Conservation (phyloP, 495 filamentous ascomycete species). For the Staphylotrichum longicolle region DNA sequence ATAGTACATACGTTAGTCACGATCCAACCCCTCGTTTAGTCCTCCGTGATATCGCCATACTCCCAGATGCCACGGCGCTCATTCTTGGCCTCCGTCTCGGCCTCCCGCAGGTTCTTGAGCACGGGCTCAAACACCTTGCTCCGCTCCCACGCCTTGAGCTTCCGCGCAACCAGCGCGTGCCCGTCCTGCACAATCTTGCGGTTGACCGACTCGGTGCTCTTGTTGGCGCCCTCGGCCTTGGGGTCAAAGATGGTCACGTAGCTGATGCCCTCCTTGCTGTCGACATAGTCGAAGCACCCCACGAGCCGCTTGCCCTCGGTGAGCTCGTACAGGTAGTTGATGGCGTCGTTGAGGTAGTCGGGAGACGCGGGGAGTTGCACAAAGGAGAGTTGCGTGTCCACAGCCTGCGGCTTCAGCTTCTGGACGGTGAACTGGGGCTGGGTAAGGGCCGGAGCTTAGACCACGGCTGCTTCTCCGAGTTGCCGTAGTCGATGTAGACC, state of each 20-base stretch:
- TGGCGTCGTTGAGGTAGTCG: slow-evolving; percentile 79
- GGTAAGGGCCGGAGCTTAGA: slow-evolving; percentile 72
- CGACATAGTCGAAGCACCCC: slow-evolving; percentile 80
- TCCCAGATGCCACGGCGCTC: slow-evolving; percentile 89
- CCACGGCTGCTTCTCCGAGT: slow-evolving; percentile 85
- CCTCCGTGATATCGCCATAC: slow-evolving; percentile 92
- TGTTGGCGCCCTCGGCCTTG: slow-evolving; percentile 49
- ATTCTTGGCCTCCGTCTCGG: slow-evolving; percentile 71
- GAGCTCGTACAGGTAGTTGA: slow-evolving; percentile 64
- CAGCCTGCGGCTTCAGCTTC: slow-evolving; percentile 81
- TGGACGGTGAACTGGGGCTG: slow-evolving; percentile 73
- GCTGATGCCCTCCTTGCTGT: slow-evolving; percentile 69
- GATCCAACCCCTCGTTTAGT: slow-evolving; percentile 41
- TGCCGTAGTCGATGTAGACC: slow-evolving; percentile 94
- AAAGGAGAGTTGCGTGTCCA: slow-evolving; percentile 84
- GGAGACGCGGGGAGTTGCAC: slow-evolving; percentile 74
- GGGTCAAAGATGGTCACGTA: slow-evolving; percentile 87
- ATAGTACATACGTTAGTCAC: too few species aligned
- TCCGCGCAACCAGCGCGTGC: slow-evolving; percentile 81
- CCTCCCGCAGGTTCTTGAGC: slow-evolving; percentile 62
- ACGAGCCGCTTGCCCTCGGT: slow-evolving; percentile 71
- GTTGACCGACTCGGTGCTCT: slow-evolving; percentile 69
- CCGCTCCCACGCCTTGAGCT: slow-evolving; percentile 86
- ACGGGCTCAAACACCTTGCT: slow-evolving; percentile 62
- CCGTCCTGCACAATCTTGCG: slow-evolving; percentile 78